These are phyloP conservation scores for Gnaphalium uliginosum DNA, from an alignment of 129 eudicot species.

Conservation along the genomic window DNA sequence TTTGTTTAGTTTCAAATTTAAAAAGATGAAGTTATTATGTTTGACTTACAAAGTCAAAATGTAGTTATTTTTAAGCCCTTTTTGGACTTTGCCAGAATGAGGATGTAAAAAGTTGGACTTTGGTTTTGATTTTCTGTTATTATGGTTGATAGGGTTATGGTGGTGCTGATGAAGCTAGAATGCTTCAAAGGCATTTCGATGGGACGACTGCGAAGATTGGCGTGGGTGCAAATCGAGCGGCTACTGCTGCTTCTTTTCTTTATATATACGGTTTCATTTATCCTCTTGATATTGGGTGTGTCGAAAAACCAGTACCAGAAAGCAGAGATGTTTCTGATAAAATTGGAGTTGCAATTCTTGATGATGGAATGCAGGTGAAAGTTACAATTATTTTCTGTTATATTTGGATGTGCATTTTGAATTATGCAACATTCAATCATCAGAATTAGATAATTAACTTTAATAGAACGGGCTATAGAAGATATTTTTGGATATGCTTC, in stretches of 20 bases:
- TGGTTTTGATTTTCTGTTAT: background rate
- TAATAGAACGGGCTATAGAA: background rate
- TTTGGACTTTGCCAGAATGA: background rate
- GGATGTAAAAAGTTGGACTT: background rate
- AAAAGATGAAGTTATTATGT: background rate
- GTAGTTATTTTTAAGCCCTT: background rate
- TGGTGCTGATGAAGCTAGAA: conserved; percentile 89
- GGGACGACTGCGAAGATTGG: conserved; percentile 68
- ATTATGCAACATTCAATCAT: background rate
- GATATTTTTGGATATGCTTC: background rate
- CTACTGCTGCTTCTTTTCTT: conserved; percentile 54
- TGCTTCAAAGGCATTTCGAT: conserved; percentile 73
- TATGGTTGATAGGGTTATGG: conserved; percentile 76
- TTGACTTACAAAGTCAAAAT: background rate
- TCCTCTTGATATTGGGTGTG: conserved; percentile 20
- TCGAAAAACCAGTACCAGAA: conserved; percentile 23
- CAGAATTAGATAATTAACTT: background rate
- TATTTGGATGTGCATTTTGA: background rate
- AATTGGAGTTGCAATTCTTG: conserved; percentile 68
- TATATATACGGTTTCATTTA: conserved; percentile 42
- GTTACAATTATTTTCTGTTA: background rate
- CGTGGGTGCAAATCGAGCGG: conserved; percentile 73
- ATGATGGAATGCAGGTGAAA: conserved; percentile 98
- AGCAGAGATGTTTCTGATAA: conserved; percentile 29
- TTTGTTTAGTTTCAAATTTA: background rate